Evolutionary conservation across 2,329 filamentous ascomycete species (phyloP).

Genomic region (Botrytis squamosa): DNA sequence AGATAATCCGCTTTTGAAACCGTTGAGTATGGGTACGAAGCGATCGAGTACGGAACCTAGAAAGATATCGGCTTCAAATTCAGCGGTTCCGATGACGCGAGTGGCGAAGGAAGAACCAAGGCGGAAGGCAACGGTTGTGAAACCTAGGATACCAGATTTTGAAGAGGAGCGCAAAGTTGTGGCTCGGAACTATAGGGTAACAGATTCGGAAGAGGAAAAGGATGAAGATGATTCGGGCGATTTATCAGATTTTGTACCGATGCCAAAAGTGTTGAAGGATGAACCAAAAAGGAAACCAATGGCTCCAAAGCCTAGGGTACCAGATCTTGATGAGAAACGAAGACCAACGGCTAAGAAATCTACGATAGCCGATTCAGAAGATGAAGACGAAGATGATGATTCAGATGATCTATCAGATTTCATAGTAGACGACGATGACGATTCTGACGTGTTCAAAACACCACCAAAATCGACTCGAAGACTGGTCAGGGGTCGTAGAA

Average conservation of each 20-base stretch:
- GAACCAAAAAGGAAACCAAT: background rate
- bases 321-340: background rate
- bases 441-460: conserved; percentile 28
- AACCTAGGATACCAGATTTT: background rate
- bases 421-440: conserved; percentile 35
- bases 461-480: conserved; percentile 32
- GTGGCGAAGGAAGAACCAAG: conserved; percentile 4
- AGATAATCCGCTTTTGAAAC: conserved; percentile 34
- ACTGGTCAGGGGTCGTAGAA: conserved; percentile 31
- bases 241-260: conserved; percentile 34
- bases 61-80: background rate
- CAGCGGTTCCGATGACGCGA: background rate
- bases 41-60: background rate
- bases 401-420: conserved; percentile 36
- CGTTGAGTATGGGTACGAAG: conserved; percentile 20
- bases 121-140: background rate
- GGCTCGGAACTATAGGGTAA: background rate
- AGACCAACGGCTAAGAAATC: background rate
- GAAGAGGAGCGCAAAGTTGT: background rate
- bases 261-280: conserved; percentile 5
- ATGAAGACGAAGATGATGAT: conserved; percentile 21
- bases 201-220: conserved; percentile 6
- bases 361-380: background rate
- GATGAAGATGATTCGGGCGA: conserved; percentile 23
- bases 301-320: background rate